Conservation (phyloP, 2,329 filamentous ascomycete genomes). For the Talaromyces islandicus region DNA sequence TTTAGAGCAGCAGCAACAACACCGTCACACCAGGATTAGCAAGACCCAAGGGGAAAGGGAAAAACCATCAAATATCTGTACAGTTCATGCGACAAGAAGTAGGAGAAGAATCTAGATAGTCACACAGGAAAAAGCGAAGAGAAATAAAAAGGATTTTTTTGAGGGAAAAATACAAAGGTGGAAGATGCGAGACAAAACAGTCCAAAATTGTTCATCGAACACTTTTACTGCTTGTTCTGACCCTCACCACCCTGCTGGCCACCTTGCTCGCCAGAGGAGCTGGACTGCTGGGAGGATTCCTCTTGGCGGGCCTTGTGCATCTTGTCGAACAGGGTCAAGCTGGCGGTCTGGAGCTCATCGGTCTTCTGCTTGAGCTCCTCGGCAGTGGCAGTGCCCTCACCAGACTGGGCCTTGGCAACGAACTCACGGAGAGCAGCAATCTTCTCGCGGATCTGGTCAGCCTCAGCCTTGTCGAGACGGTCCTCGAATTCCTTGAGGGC, state of each 20-base stretch:
- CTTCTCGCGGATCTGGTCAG: slow-evolving; percentile 90
- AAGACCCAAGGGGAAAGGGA: not conserved
- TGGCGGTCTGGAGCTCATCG: slow-evolving; percentile 92
- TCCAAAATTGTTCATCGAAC: not conserved
- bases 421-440: slow-evolving; percentile 78
- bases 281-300: slow-evolving; percentile 46
- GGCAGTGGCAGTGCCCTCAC: slow-evolving; percentile 77
- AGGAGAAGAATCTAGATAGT: slow-evolving; percentile 13
- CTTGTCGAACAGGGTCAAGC: slow-evolving; percentile 97
- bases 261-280: slow-evolving; percentile 42
- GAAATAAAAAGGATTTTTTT: not conserved
- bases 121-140: slow-evolving; percentile 7
- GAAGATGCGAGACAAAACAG: not conserved
- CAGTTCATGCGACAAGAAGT: slow-evolving; percentile 14
- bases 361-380: slow-evolving; percentile 98
- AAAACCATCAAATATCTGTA: slow-evolving; percentile 12
- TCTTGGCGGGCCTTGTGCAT: slow-evolving; percentile 94
- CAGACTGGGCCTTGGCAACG: slow-evolving; percentile 88
- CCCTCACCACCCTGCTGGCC: slow-evolving; percentile 42
- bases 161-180: slow-evolving; percentile 4
- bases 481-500: slow-evolving; percentile 94
- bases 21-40: slow-evolving; percentile 11
- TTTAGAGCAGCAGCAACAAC: slow-evolving; percentile 2
- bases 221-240: slow-evolving; percentile 64
- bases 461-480: slow-evolving; percentile 94